Conservation (phyloP, 768 basidiomycete species). For the Mycena rebaudengoi region DNA sequence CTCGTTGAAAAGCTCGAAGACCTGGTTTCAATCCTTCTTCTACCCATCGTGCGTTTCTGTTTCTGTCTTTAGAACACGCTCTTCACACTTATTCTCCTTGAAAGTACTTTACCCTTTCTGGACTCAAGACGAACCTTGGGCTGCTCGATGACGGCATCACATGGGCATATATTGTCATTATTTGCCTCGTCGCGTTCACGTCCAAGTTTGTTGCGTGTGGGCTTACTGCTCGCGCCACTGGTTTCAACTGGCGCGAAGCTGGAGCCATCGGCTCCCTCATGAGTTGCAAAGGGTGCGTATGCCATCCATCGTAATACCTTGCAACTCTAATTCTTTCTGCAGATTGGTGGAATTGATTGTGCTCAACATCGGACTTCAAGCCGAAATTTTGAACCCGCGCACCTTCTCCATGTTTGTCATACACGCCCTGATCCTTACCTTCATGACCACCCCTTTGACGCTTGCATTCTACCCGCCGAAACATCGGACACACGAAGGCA, state of each 20-base stretch:
- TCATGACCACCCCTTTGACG: conserved; percentile 87
- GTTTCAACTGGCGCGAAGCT: conserved; percentile 80
- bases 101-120: conserved; percentile 84
- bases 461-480: conserved; percentile 77
- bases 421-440: conserved; percentile 77
- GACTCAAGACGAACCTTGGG: conserved; percentile 82
- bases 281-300: conserved; percentile 84
- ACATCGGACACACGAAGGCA: conserved; percentile 52
- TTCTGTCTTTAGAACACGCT: background rate
- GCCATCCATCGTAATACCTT: no score
- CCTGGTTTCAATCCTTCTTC: conserved; percentile 76
- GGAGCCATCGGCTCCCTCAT: conserved; percentile 88
- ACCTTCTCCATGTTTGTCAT: conserved; percentile 93
- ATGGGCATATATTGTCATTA: conserved; percentile 84
- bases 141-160: conserved; percentile 76
- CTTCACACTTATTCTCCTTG: background rate
- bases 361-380: conserved; percentile 84
- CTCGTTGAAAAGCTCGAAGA: conserved; percentile 90
- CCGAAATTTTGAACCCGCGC: conserved; percentile 66
- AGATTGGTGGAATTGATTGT: conserved; percentile 90
- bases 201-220: conserved; percentile 84
- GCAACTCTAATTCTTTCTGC: background rate
- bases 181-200: conserved; percentile 77
- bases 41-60: conserved; percentile 70
- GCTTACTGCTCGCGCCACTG: conserved; percentile 60